A percentile compares a stretch with the other conserved stretches of the same genome.
Conservation (phyloP, 257 asterid species). For the Salvia hispanica region DNA sequence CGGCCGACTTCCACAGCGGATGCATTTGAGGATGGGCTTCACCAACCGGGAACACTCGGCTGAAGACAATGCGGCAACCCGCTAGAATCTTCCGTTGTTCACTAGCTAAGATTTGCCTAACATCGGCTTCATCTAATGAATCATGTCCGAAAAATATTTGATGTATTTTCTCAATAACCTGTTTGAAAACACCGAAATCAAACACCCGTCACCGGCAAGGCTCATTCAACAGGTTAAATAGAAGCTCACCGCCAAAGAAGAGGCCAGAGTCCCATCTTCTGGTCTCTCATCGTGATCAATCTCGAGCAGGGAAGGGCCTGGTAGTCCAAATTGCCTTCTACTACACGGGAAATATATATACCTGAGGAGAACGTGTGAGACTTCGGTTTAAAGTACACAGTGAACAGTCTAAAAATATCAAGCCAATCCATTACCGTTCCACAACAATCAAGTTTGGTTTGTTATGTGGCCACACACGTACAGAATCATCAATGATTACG, state of each 20-base stretch:
- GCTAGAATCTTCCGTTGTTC: slow-evolving; percentile 81
- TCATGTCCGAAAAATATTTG: slow-evolving; percentile 59
- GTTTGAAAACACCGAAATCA: slow-evolving; percentile 25
- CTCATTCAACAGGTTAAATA: slow-evolving; percentile 12
- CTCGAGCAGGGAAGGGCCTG: slow-evolving; percentile 96
- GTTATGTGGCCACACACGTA: slow-evolving; percentile 96
- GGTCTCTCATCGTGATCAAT: slow-evolving; percentile 98
- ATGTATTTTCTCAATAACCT: slow-evolving; percentile 95
- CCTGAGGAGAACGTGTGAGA: slow-evolving; percentile 42
- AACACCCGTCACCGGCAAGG: slow-evolving; percentile 6
- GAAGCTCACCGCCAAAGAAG: slow-evolving; percentile 79
- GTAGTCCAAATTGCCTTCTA: slow-evolving; percentile 92
- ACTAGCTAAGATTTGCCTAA: slow-evolving; percentile 79
- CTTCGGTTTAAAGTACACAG: slow-evolving; percentile 18
- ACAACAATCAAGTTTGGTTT: slow-evolving; percentile 82
- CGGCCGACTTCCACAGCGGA: slow-evolving; percentile 96
- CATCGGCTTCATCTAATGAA: slow-evolving; percentile 88
- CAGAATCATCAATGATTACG: slow-evolving; percentile 87
- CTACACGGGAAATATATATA: slow-evolving; percentile 97
- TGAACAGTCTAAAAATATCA: background rate
- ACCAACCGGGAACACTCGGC: slow-evolving; percentile 93
- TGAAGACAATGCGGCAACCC: slow-evolving; percentile 90
- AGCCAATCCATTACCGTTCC: slow-evolving; percentile 61
- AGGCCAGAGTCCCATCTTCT: slow-evolving; percentile 94
- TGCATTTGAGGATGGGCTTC: slow-evolving; percentile 93